Evolutionary conservation across 1,139 yeast genomes (phyloP), one percentile per base, ranked within the genome.

Genomic region (Hanseniaspora uvarum): DNA sequence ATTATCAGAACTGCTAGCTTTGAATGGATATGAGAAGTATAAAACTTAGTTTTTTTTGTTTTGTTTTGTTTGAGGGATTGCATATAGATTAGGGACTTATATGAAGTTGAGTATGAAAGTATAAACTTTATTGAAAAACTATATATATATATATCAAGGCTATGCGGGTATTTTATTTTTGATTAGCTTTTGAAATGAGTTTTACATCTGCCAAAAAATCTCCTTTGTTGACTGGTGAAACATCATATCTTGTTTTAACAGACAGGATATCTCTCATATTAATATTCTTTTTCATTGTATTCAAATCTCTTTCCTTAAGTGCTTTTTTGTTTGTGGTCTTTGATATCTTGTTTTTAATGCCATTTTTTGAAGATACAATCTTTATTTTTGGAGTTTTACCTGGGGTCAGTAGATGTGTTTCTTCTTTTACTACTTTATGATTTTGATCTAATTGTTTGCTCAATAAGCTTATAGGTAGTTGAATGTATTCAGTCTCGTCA

Each of bases 251-350:
- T n/a, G 56, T 53, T 18, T 53, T 53, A 4, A 37, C 36, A 12
- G 21, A 30, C 52, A 53, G 24, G n/a, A 53, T 23, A 18, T 53
- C 53, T 44, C 53, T 43, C 44, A 53, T 36, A 6, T 47, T 50
- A 4, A 50, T 10, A 4, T 21, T 26, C 14, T 43, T 50, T 7
- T 33, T 46, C 33, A 36, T n/a, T 24, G 40, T 23, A 26, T 50
- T 50, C 10, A 50, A 2, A 24, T 50, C 53, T 23, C 45, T 43
- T 33, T 26, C 26, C 30, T 50, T 43, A 6, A 50, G 24, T 7
- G 45, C 21, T n/a, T 5, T 16, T 14, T 31, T 40, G 4, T 40
- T 46, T 37, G 24, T 40, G 7, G 5, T 5, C 11, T 45, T 45
- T 18, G 26, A 12, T n/a, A 28, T 23, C 31, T 50, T 33, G 19